These are phyloP conservation scores for Saccharomycopsis capsularis DNA, from an alignment of 805 yeast species.

Conservation along the genomic window DNA sequence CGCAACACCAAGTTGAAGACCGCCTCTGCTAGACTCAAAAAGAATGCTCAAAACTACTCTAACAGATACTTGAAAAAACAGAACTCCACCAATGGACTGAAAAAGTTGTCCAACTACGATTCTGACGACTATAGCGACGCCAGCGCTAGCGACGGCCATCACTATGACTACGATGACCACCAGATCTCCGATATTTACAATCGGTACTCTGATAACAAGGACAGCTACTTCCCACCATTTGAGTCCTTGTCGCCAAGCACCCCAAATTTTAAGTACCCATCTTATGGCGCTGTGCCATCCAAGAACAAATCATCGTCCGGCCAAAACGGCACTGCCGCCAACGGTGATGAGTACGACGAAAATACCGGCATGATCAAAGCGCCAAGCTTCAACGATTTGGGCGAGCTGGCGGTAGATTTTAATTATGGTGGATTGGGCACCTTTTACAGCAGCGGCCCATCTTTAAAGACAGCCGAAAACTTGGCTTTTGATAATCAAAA, in stretches of 20 bases:
- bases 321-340: background rate
- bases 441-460: conserved; percentile 3
- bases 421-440: conserved; percentile 3
- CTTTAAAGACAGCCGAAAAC: conserved; percentile 3
- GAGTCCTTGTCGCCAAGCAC: conserved; percentile 6
- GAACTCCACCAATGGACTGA: background rate
- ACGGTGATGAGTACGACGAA: background rate
- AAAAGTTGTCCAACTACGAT: no score
- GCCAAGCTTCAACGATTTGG: background rate
- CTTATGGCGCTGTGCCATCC: no score
- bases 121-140: background rate
- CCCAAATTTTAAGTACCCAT: conserved; percentile 4
- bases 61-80: background rate
- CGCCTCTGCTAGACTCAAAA: background rate
- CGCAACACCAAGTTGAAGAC: conserved; percentile 12
- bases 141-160: background rate
- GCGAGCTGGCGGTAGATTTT: background rate
- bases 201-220: background rate
- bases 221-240: conserved; percentile 20
- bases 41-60: conserved; percentile 2
- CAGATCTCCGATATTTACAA: background rate
- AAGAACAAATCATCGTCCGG: background rate
- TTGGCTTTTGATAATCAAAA: conserved; percentile 60
- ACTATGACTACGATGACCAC: conserved; percentile 5
- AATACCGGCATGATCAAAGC: background rate